phyloP scores from a whole-genome alignment of 2,329 filamentous ascomycete genomes.

The Aspergillus sp. region DNA sequence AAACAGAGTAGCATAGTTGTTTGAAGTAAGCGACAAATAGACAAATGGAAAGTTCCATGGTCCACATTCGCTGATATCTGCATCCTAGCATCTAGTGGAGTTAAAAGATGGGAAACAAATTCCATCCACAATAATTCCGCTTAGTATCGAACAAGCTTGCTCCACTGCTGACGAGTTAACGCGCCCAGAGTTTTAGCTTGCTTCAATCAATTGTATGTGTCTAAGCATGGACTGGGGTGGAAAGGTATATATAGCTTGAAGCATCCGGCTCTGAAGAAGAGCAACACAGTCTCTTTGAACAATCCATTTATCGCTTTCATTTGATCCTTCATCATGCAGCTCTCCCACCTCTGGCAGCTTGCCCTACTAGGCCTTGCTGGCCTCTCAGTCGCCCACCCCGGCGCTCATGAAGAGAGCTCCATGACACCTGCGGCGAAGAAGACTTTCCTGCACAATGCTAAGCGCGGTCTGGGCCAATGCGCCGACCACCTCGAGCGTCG shows the following conservation, averaged over 20 bases:
- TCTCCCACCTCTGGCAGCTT: conserved; percentile 4
- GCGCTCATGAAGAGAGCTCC: conserved; percentile 12
- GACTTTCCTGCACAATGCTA: conserved; percentile 12
- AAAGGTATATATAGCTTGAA: neutral
- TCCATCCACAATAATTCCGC: neutral
- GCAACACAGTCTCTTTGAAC: neutral
- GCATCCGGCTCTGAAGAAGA: neutral
- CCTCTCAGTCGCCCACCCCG: conserved; percentile 13
- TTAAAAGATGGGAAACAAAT: neutral
- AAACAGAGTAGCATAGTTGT: neutral
- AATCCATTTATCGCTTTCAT: neutral
- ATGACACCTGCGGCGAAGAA: conserved; percentile 9
- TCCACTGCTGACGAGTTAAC: neutral
- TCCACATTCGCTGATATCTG: neutral
- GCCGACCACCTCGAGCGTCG: conserved; percentile 13
- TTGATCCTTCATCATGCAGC: conserved; percentile 1
- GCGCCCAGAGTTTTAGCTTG: neutral
- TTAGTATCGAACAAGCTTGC: neutral
- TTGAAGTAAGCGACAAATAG: neutral
- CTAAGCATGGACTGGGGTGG: neutral
- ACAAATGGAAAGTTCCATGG: neutral
- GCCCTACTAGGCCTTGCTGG: conserved; percentile 9
- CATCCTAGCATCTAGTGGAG: neutral
- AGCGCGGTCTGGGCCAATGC: conserved; percentile 16
- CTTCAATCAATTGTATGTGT: neutral